These are phyloP conservation scores for Coemansia sp. DNA, from an alignment of 192 early-diverging fungal genomes.

Conservation along the genomic window DNA sequence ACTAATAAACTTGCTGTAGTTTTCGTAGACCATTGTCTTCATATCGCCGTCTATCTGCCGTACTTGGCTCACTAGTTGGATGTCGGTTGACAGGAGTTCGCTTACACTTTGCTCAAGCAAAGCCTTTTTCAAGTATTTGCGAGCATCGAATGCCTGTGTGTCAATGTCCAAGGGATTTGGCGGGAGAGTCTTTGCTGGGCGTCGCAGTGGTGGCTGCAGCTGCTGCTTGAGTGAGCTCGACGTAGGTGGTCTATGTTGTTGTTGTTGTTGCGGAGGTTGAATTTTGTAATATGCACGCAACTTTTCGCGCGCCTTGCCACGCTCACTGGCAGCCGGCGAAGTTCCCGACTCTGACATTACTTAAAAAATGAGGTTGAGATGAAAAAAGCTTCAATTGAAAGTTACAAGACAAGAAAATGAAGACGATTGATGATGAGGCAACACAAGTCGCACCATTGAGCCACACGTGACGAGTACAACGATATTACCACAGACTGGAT, in stretches of 20 bases:
- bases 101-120: constrained; percentile 67
- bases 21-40: constrained; percentile 98
- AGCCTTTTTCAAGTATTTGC: constrained; percentile 76
- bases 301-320: constrained; percentile 32
- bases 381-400: background rate
- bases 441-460: background rate
- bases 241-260: constrained; percentile 8
- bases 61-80: constrained; percentile 59
- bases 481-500: background rate
- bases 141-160: constrained; percentile 68
- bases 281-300: constrained; percentile 60
- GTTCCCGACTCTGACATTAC: background rate
- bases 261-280: constrained; percentile 39
- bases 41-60: constrained; percentile 92
- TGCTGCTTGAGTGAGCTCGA: constrained; percentile 17
- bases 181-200: background rate
- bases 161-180: constrained; percentile 74
- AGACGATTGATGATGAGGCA: background rate
- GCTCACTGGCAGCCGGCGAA: constrained; percentile 13
- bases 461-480: background rate
- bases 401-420: background rate
- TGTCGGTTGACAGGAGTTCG: constrained; percentile 71
- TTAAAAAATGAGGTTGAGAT: background rate
- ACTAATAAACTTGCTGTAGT: constrained; percentile 96
- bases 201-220: background rate